A percentile compares a stretch with the other conserved stretches of the same genome.
Conservation (phyloP, 176 grass and related monocot species). For the Leersia perrieri region DNA sequence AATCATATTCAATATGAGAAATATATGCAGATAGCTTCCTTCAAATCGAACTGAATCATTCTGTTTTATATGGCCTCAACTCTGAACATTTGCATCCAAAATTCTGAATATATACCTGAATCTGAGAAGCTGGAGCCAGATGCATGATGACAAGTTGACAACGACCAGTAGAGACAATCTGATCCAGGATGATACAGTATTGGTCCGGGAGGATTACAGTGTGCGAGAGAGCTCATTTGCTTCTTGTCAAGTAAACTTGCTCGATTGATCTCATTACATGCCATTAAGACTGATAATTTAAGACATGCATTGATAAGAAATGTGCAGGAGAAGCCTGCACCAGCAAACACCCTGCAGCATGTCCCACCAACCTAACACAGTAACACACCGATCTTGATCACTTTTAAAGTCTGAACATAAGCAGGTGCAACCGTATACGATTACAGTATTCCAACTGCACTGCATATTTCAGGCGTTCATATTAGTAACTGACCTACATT, state of each 20-base stretch:
- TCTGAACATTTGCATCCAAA: neutral
- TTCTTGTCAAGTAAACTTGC: neutral
- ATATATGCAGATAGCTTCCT: neutral
- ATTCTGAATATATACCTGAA: neutral
- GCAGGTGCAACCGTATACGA: neutral
- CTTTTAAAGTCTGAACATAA: neutral
- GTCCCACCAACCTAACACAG: neutral
- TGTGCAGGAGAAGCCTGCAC: constrained; percentile 18
- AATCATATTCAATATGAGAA: neutral
- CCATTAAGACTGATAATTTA: neutral
- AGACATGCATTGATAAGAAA: neutral
- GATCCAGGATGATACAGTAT: neutral
- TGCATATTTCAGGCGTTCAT: constrained; percentile 14
- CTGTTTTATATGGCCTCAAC: neutral
- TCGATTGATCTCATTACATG: neutral
- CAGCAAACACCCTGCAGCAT: constrained; percentile 3
- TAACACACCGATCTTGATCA: neutral
- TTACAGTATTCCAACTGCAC: neutral
- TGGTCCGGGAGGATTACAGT: too few relatives aligned
- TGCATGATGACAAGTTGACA: too few relatives aligned
- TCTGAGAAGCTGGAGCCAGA: neutral
- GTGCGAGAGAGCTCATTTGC: neutral
- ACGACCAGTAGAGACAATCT: neutral
- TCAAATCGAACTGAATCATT: neutral
- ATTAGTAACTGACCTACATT: neutral